phyloP scores from a whole-genome alignment of 345 rosid species.

The Camelina hispida region DNA sequence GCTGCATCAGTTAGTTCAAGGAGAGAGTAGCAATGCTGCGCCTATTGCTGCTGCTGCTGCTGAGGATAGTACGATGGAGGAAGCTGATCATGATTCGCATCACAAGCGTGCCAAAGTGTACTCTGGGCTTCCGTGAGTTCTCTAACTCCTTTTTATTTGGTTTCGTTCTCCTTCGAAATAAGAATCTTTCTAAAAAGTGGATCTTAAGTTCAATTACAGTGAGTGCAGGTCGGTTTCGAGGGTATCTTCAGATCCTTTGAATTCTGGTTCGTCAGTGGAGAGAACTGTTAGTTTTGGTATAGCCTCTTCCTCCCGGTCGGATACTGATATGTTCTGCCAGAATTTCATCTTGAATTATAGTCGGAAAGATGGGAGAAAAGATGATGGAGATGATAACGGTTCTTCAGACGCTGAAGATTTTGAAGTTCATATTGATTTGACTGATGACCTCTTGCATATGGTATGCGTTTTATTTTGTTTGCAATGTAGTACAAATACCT shows the following conservation, averaged over 20 bases:
- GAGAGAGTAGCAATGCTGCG: constrained; percentile 60
- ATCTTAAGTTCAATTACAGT: constrained; percentile 46
- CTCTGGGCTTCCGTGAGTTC: constrained; percentile 58
- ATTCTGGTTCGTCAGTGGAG: constrained; percentile 46
- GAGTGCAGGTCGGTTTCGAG: constrained; percentile 41
- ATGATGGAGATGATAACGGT: constrained; percentile 53
- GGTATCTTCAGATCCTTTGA: constrained; percentile 47
- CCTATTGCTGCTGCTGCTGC: constrained; percentile 21
- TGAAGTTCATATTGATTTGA: constrained; percentile 86
- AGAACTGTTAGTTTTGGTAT: constrained; percentile 45
- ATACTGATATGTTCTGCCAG: constrained; percentile 57
- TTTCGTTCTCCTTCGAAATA: background rate
- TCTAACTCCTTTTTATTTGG: background rate
- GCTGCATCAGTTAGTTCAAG: constrained; percentile 43
- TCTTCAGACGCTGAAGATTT: constrained; percentile 56
- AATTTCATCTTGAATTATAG: constrained; percentile 64
- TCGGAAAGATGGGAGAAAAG: constrained; percentile 57
- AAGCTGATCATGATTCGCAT: constrained; percentile 54
- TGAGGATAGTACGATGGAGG: constrained; percentile 41
- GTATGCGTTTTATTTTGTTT: constrained; percentile 46
- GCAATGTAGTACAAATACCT: background rate
- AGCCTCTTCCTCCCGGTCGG: constrained; percentile 46
- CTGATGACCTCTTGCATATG: constrained; percentile 93
- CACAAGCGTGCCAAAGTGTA: constrained; percentile 89
- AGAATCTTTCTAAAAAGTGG: background rate